Conservation (phyloP, 148 eudicot species). For the Rhododendron ovatum region DNA sequence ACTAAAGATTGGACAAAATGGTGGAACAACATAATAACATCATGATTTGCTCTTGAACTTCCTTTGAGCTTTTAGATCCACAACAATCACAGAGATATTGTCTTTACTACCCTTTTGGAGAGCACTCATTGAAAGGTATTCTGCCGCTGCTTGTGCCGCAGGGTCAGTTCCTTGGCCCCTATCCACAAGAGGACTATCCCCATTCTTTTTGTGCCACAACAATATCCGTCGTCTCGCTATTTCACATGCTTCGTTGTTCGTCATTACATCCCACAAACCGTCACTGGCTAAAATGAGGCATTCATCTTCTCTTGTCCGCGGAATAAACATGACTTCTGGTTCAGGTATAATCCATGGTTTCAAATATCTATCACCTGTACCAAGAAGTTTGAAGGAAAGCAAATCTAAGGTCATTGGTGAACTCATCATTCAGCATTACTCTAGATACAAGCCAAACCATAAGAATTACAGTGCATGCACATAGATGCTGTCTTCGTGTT, state of each 20-base stretch:
- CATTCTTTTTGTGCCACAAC: slow-evolving; percentile 60
- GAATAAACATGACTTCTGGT: slow-evolving; percentile 53
- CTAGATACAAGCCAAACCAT: neutral
- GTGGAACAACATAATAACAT: neutral
- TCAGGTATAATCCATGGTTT: slow-evolving; percentile 68
- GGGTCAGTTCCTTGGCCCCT: slow-evolving; percentile 48
- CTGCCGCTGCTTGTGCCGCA: slow-evolving; percentile 67
- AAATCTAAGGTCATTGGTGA: neutral
- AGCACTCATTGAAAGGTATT: slow-evolving; percentile 46
- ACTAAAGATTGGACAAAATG: neutral
- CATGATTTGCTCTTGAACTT: slow-evolving; percentile 46
- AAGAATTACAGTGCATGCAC: neutral
- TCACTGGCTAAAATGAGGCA: slow-evolving; percentile 56
- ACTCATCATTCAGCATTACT: neutral
- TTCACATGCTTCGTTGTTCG: slow-evolving; percentile 62
- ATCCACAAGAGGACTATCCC: slow-evolving; percentile 17
- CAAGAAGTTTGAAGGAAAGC: neutral
- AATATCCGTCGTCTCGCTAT: slow-evolving; percentile 48
- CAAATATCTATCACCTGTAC: slow-evolving; percentile 54
- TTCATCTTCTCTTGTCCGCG: slow-evolving; percentile 58
- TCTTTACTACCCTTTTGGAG: slow-evolving; percentile 60
- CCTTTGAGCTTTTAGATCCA: slow-evolving; percentile 59
- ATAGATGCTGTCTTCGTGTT: neutral
- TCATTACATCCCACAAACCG: slow-evolving; percentile 65
- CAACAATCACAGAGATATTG: slow-evolving; percentile 55